phyloP scores from a whole-genome alignment of 2,329 filamentous ascomycete species.

The Chaetomium strumarium region DNA sequence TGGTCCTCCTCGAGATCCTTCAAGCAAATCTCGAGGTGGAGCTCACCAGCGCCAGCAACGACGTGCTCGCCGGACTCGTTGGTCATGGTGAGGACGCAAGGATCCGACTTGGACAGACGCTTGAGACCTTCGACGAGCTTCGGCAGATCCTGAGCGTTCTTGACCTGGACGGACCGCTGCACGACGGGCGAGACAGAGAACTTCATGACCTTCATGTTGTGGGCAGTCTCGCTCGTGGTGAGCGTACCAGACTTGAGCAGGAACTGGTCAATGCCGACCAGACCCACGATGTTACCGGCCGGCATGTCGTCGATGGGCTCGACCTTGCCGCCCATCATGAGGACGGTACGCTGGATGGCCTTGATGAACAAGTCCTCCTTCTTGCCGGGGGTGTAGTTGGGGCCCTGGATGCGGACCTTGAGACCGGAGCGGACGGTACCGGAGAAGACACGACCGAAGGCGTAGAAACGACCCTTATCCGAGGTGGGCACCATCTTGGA shows the following conservation, averaged over 20 bases:
- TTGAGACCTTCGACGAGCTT: conserved; percentile 99
- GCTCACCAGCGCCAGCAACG: conserved; percentile 97
- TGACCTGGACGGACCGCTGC: conserved; percentile 96
- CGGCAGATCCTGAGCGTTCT: conserved; percentile 99
- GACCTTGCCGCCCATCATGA: conserved; percentile 99
- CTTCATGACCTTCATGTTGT: conserved; percentile 99
- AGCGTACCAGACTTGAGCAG: conserved; percentile 99
- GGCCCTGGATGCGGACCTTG: conserved; percentile 99
- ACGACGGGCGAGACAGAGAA: conserved; percentile 99
- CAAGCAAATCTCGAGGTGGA: conserved; percentile 99
- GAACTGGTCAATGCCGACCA: conserved; percentile 99
- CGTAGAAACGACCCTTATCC: conserved; percentile 99
- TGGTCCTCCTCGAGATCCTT: conserved; percentile 99
- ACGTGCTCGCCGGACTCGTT: conserved; percentile 95
- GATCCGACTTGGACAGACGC: conserved; percentile 99
- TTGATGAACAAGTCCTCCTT: conserved; percentile 99
- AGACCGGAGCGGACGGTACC: conserved; percentile 96
- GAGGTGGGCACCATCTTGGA: conserved; percentile 99
- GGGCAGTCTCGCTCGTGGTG: conserved; percentile 91
- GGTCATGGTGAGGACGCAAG: conserved; percentile 90
- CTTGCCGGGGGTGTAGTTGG: conserved; percentile 96
- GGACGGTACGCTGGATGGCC: conserved; percentile 98
- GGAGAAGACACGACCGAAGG: conserved; percentile 99
- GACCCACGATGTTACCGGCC: conserved; percentile 98
- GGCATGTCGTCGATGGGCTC: conserved; percentile 99